A percentile compares a stretch with the other conserved stretches of the same genome.
Conservation (phyloP, 495 filamentous ascomycete genomes). For the Hypoxylon intermedium region DNA sequence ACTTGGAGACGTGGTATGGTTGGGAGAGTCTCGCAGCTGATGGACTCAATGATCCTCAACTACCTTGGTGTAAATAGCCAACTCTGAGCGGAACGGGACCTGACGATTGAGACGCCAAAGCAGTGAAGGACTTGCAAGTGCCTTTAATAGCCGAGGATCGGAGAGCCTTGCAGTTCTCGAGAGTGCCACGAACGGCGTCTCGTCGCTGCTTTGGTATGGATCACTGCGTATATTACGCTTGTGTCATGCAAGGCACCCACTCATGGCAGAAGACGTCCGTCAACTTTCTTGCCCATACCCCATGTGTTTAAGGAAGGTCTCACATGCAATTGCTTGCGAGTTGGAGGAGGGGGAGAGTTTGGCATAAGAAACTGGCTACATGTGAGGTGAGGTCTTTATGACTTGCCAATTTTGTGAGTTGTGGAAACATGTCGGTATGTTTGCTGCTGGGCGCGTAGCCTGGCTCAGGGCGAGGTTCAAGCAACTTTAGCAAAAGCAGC, state of each 20-base stretch:
- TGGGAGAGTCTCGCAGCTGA: background rate
- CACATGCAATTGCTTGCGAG: constrained; percentile 36
- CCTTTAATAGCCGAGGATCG: constrained; percentile 9
- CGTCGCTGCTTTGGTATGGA: constrained; percentile 71
- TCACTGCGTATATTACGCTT: constrained; percentile 74
- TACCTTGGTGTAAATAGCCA: too few relatives aligned
- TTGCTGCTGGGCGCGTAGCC: constrained; percentile 49
- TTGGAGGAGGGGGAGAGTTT: constrained; percentile 18
- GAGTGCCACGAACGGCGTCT: constrained; percentile 64
- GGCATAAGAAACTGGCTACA: constrained; percentile 52
- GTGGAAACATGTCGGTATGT: constrained; percentile 47
- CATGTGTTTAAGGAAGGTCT: constrained; percentile 65
- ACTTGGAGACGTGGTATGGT: background rate
- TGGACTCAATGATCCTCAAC: too few relatives aligned
- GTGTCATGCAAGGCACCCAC: constrained; percentile 70
- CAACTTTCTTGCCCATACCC: constrained; percentile 74
- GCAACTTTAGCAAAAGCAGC: background rate
- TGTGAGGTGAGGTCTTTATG: constrained; percentile 51
- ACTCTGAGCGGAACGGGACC: too few relatives aligned
- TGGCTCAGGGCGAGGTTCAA: constrained; percentile 46
- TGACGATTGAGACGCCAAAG: constrained; percentile 36
- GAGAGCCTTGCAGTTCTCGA: constrained; percentile 60
- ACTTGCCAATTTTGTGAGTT: constrained; percentile 54
- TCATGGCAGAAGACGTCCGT: constrained; percentile 66
- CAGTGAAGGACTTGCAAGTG: constrained; percentile 11